Conservation (phyloP, 192 early-diverging fungal species). For the Coemansia sp. region DNA sequence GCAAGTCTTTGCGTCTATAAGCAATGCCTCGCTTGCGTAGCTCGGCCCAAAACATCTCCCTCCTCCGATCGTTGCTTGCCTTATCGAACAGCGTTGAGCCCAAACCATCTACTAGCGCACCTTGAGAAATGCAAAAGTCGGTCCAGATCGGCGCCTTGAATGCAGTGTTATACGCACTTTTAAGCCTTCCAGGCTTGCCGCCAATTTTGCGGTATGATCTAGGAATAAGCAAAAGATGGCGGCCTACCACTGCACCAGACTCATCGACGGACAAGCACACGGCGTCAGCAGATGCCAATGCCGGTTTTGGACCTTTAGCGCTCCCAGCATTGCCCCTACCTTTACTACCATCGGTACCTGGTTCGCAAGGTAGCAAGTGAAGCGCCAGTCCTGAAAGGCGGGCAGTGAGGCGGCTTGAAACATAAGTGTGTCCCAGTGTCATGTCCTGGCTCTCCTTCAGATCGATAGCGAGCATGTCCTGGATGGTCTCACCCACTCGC, state of each 20-base stretch:
- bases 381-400: slow-evolving; percentile 15
- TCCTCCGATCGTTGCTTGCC: background rate
- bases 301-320: background rate
- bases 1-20: slow-evolving; percentile 28
- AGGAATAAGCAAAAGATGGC: slow-evolving; percentile 2
- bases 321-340: background rate
- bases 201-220: background rate
- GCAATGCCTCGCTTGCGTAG: slow-evolving; percentile 20
- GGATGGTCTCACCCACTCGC: slow-evolving; percentile 5
- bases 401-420: slow-evolving; percentile 9
- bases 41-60: slow-evolving; percentile 17
- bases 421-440: slow-evolving; percentile 7
- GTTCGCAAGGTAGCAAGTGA: background rate
- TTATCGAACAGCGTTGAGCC: slow-evolving; percentile 8
- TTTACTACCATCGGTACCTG: too few relatives aligned
- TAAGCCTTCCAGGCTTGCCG: background rate
- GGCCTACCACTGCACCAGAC: slow-evolving; percentile 21
- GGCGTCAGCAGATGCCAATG: background rate
- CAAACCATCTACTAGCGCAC: slow-evolving; percentile 18
- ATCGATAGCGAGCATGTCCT: slow-evolving; percentile 31
- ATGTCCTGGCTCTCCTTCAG: slow-evolving; percentile 15
- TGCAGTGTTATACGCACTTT: background rate
- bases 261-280: slow-evolving; percentile 25
- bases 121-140: background rate
- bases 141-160: background rate